Evolutionary conservation across 2,329 filamentous ascomycete genomes (phyloP), one percentile per base, ranked within the genome.

Genomic region (Colletotrichum sp.): DNA sequence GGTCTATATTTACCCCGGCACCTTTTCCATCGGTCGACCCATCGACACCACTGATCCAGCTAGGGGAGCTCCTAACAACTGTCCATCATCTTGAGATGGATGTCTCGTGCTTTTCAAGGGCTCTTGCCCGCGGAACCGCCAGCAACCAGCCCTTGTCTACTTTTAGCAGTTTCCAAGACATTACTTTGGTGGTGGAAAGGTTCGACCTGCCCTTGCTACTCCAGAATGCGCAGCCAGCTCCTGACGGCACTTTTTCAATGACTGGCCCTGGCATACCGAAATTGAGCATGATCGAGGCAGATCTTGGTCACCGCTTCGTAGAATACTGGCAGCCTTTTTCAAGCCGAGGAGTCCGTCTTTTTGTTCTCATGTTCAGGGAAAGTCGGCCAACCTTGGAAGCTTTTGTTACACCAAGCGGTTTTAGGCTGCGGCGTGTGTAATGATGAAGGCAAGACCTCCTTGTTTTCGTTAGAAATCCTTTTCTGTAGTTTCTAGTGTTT

Each of bases 361-460:
- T 52, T 21, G 43, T 52, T 13, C 0, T 0, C 10, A 24, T 52
- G n/a, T 24, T 21, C 6, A 0, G 43, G 0, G n/a, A 52, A 21
- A 13, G 43, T 21, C n/a, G 4, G 12, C 43, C n/a, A 52, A 52
- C 6, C n/a, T 8, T 52, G 4, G 43, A 52, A 52, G 4, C 4
- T 52, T 52, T 52, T 1, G 43, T 52, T 4, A 52, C 43, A 4
- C 43, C 6, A 2, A 52, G 10, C 12, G 43, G 43, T 1, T 5
- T 52, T 52, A 52, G 43, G n/a, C 43, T 52, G n/a, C n/a, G 5
- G n/a, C n/a, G 10, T 52, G 1, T 52, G 43, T 13, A 21, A 48
- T 7, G 43, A 21, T 8, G 10, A 3, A 52, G n/a, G n/a, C 10
- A 13, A 1, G n/a, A 13, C 4, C 43, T 52, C 10, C 2, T 8